A percentile compares a stretch with the other conserved stretches of the same genome.
Evolutionary conservation across 257 asterid genomes (phyloP).

Genomic region (Dorcoceras hygrometricum): DNA sequence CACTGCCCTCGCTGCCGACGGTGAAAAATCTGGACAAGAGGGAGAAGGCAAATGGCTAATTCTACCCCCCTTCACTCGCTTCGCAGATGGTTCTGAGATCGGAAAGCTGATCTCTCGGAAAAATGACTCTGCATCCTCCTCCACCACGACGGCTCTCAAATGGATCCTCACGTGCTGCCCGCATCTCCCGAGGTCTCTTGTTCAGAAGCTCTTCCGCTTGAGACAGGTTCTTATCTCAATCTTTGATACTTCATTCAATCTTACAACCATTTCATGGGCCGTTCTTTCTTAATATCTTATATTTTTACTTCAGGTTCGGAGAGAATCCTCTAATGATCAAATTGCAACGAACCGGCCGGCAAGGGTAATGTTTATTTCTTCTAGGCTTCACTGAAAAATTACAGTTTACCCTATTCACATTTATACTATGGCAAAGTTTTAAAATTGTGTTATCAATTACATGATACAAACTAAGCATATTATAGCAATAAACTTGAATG

Average conservation of each 20-base stretch:
- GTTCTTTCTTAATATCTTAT: neutral
- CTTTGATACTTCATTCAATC: slow-evolving; percentile 3
- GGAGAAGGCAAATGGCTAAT: slow-evolving; percentile 43
- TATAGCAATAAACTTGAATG: neutral
- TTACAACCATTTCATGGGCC: neutral
- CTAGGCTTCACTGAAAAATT: neutral
- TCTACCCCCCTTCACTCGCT: slow-evolving; percentile 59
- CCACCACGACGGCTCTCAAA: slow-evolving; percentile 59
- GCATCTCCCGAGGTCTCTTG: slow-evolving; percentile 72
- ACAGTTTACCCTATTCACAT: neutral
- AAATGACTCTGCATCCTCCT: neutral
- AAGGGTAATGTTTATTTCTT: slow-evolving; percentile 45
- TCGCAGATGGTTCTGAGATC: slow-evolving; percentile 48
- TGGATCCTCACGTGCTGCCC: slow-evolving; percentile 88
- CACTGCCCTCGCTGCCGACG: slow-evolving; percentile 27
- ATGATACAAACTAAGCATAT: neutral
- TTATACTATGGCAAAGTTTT: neutral
- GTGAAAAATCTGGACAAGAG: slow-evolving; percentile 26
- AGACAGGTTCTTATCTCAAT: slow-evolving; percentile 56
- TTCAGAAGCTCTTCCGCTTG: slow-evolving; percentile 84
- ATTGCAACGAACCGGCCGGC: slow-evolving; percentile 40
- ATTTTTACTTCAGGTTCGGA: slow-evolving; percentile 52
- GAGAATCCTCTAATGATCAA: slow-evolving; percentile 38
- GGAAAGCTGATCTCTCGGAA: slow-evolving; percentile 44
- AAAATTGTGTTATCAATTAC: neutral